A percentile compares a stretch with the other conserved stretches of the same genome.
These are phyloP conservation scores for Eucalyptus pumila DNA, from an alignment of 345 rosid species.

Conservation along the genomic window DNA sequence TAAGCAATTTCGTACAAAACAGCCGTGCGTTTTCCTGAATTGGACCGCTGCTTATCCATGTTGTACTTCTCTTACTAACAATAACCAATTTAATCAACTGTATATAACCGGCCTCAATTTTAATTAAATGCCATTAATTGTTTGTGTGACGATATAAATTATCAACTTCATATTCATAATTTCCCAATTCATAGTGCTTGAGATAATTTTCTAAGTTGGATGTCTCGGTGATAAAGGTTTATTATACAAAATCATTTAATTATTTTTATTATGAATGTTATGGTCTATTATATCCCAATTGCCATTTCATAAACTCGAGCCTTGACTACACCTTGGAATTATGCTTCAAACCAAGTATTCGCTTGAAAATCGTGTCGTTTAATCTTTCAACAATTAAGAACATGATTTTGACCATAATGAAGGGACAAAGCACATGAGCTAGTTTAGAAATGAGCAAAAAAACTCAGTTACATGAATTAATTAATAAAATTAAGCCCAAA, in stretches of 20 bases:
- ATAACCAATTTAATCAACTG: not conserved
- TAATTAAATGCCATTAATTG: too few relatives aligned
- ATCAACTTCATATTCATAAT: not conserved
- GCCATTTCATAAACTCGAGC: accelerated
- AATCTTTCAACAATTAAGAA: not conserved
- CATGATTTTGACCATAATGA: not conserved
- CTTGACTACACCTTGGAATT: accelerated
- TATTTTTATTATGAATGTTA: too few relatives aligned
- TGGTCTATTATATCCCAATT: accelerated
- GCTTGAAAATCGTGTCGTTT: too few relatives aligned
- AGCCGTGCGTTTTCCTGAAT: not conserved
- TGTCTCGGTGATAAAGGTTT: not conserved
- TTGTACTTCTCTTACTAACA: not conserved
- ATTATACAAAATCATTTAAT: not conserved
- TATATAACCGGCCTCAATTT: not conserved
- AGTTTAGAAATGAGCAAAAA: not conserved
- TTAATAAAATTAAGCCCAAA: too few relatives aligned
- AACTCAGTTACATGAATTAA: too few relatives aligned
- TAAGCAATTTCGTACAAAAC: too few relatives aligned
- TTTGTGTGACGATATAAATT: accelerated
- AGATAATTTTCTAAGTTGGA: not conserved
- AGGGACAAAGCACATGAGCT: not conserved
- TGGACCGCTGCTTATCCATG: not conserved
- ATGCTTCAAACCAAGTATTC: too few relatives aligned
- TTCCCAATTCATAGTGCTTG: not conserved